Evolutionary conservation across 129 eudicot species (phyloP), one percentile per base, ranked within the genome.

Genomic region (Flaveria trinervia): DNA sequence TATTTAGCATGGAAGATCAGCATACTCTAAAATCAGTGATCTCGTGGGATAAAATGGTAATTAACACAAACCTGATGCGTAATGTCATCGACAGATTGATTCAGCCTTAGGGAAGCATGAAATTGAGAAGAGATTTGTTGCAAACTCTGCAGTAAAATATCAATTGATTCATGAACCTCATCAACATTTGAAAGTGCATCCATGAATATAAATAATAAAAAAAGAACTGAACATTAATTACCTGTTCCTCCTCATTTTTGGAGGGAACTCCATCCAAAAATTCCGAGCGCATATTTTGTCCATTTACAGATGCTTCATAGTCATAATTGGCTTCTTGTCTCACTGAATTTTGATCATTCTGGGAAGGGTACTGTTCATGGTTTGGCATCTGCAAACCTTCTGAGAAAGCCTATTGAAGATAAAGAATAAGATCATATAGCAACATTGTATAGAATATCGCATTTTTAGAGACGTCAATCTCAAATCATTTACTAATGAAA

Each of bases 51-150:
- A 43, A 70, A 45, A 9, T 33, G n/a, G 57, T 2, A 48, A 43
- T 26, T 51, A 43, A 69, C 51, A 48, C 75, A 55, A 30, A 91
- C 99, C 97, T 89, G 80, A 18, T 74, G 75, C 23, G 68, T 86
- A 57, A 72, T 82, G 72, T 73, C 86, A 62, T 76, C 85, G 70
- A 80, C 85, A 20, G 67, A 72, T 81, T 85, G 75, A 54, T 84
- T 83, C 86, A 95, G 68, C 69, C 86, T 88, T 55, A 92, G 49
- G 15, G 92, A 83, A 43, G 73, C 90, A 26, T 85, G 96, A 76
- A 95, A 92, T 67, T 92, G 99, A 76, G 97, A 85, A 65, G 99
- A 95, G 4, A 92, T 82, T 61, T 89, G 90, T 26, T 86, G 95
- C 89, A 89, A 76, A 84, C 73, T 89, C 77, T 82, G 90, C 69